Evolutionary conservation across 805 yeast species (phyloP), one percentile per base, ranked within the genome.

Genomic region (Candida boidinii): DNA sequence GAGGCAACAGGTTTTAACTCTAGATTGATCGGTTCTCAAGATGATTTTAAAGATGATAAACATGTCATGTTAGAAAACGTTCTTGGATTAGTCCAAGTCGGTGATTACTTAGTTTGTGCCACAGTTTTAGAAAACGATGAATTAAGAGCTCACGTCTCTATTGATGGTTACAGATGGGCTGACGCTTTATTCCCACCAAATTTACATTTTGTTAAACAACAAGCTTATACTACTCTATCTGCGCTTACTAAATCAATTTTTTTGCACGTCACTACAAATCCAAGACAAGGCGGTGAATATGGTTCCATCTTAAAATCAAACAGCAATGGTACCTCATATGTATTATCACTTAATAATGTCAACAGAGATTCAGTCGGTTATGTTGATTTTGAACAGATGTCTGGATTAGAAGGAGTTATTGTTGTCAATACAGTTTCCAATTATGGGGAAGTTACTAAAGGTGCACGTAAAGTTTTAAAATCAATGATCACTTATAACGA

Each of bases 231-330:
- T 1, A 68, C 85, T 8, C 60, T 90, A 21, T 83, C 84, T 17
- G 74, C 90, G 0, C 63, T 67, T 18, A 64, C 84, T 0, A 70
- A 76, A 17, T 68, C 94, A 0, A 64, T 88, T 7, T 79, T 84
- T 56, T 49, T 88, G 54, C 95, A 84, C 51, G 79, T 86, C 9
- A 81, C 94, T 5, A 79, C 87, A 0, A 66, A 66, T 43, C 54
- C 60, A 17, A 62, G 62, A 23, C 32, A 47, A 2, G 74, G 70
- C 9, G 52, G 63, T n/a, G 88, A 83, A 44, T 77, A 55, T 51
- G 96, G 96, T 11, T 62, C 83, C 2, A 58, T 88, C 14, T 61
- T 88, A 49, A 87, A 88, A 51, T 84, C 95, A 2, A 86, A 87
- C 55, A 78, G 82, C 12, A 80, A 83, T 44, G 97, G 97, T 38